These are phyloP conservation scores for Hypomontagnella submonticulosa DNA, from an alignment of 495 filamentous ascomycete species.

Conservation along the genomic window DNA sequence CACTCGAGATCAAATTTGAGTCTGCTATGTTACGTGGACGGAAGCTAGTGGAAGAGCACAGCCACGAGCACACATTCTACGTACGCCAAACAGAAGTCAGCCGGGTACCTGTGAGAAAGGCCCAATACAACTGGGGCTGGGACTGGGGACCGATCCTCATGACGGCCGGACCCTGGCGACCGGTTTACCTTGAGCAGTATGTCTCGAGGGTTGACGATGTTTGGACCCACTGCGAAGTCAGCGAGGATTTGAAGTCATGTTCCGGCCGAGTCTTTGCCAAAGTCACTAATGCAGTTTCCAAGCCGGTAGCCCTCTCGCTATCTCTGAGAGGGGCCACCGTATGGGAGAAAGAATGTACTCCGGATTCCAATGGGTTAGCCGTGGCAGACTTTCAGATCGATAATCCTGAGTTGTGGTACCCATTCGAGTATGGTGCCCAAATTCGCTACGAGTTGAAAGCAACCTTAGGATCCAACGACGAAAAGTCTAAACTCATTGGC, in stretches of 20 bases:
- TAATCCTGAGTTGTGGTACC: slow-evolving; percentile 77
- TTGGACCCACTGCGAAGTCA: slow-evolving; percentile 62
- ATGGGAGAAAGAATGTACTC: slow-evolving; percentile 64
- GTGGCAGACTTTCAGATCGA: slow-evolving; percentile 59
- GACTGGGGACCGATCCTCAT: slow-evolving; percentile 82
- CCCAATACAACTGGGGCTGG: slow-evolving; percentile 82
- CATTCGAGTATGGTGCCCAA: slow-evolving; percentile 73
- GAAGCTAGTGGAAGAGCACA: slow-evolving; percentile 53
- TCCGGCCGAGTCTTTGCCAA: slow-evolving; percentile 56
- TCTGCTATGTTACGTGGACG: slow-evolving; percentile 54
- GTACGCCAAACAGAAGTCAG: slow-evolving; percentile 60
- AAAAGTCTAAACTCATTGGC: slow-evolving; percentile 57
- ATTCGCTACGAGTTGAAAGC: slow-evolving; percentile 70
- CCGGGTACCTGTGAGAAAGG: slow-evolving; percentile 56
- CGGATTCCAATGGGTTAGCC: slow-evolving; percentile 49
- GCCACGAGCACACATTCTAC: slow-evolving; percentile 58
- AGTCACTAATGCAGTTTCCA: slow-evolving; percentile 56
- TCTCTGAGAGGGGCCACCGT: slow-evolving; percentile 56
- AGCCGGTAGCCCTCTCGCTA: slow-evolving; percentile 50
- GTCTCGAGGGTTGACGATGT: slow-evolving; percentile 64
- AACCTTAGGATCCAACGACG: slow-evolving; percentile 42
- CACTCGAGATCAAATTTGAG: slow-evolving; percentile 57
- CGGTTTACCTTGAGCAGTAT: slow-evolving; percentile 70
- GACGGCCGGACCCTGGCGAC: slow-evolving; percentile 78
- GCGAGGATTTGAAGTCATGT: slow-evolving; percentile 54